These are phyloP conservation scores for Coemansia sp. DNA, from an alignment of 192 early-diverging fungal species.

Conservation along the genomic window DNA sequence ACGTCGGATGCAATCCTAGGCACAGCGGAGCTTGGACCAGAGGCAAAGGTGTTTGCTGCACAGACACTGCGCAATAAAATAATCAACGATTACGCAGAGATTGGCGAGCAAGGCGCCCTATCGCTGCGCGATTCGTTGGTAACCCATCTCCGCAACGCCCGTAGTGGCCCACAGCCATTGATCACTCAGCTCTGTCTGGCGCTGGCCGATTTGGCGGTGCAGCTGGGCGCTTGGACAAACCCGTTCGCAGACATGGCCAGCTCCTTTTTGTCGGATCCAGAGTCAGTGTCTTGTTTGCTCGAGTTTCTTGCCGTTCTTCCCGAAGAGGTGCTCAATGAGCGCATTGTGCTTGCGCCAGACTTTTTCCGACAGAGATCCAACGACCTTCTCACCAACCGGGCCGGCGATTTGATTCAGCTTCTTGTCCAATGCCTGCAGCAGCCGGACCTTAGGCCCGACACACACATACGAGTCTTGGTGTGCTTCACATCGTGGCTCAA, in stretches of 20 bases:
- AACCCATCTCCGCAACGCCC: slow-evolving; percentile 60
- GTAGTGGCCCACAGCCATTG: slow-evolving; percentile 63
- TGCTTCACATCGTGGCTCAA: slow-evolving; percentile 86
- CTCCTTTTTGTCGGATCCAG: slow-evolving; percentile 63
- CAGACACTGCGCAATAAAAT: slow-evolving; percentile 94
- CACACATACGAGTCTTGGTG: slow-evolving; percentile 64
- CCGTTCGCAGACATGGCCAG: slow-evolving; percentile 74
- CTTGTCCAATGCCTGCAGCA: slow-evolving; percentile 70
- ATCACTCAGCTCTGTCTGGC: slow-evolving; percentile 79
- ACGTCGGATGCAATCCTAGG: slow-evolving; percentile 73
- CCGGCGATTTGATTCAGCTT: slow-evolving; percentile 68
- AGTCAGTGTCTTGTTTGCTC: slow-evolving; percentile 66
- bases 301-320: slow-evolving; percentile 85
- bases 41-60: slow-evolving; percentile 83
- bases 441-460: slow-evolving; percentile 56
- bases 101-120: slow-evolving; percentile 62
- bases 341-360: slow-evolving; percentile 62
- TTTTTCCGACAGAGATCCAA: slow-evolving; percentile 61
- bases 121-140: slow-evolving; percentile 81
- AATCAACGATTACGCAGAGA: slow-evolving; percentile 74
- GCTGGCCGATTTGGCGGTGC: slow-evolving; percentile 81
- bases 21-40: slow-evolving; percentile 54
- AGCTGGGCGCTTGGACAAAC: slow-evolving; percentile 77
- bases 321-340: slow-evolving; percentile 77
- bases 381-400: slow-evolving; percentile 65